phyloP scores from a whole-genome alignment of 768 basidiomycete genomes.

The Pilatotrama ljubarskyi region DNA sequence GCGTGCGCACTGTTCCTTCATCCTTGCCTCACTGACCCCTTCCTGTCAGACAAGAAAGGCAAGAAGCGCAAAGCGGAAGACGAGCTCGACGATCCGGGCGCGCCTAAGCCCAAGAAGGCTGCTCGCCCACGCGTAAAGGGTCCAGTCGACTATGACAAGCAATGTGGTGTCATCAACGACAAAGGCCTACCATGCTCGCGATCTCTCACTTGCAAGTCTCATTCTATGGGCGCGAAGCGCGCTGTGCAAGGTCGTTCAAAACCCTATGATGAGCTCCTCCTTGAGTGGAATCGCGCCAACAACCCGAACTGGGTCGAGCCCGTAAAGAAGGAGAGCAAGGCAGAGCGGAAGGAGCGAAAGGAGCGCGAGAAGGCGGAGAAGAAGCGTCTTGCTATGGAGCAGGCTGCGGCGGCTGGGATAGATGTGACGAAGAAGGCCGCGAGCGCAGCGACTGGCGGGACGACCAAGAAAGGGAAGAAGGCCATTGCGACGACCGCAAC shows the following conservation, averaged over 20 bases:
- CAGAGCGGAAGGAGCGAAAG: conserved; percentile 83
- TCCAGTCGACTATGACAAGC: conserved; percentile 86
- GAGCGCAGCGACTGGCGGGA: conserved; percentile 28
- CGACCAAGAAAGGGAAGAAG: conserved; percentile 69
- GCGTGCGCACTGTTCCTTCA: neutral
- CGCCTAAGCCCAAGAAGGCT: conserved; percentile 77
- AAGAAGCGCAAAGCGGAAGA: conserved; percentile 86
- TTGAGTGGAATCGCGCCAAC: conserved; percentile 88
- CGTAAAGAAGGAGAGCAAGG: conserved; percentile 82
- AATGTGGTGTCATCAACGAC: conserved; percentile 97
- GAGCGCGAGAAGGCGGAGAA: conserved; percentile 83
- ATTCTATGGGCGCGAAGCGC: conserved; percentile 96
- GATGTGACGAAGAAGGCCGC: conserved; percentile 47
- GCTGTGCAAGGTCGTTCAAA: conserved; percentile 85
- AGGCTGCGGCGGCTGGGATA: conserved; percentile 60
- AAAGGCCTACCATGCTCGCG: conserved; percentile 91
- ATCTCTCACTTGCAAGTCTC: conserved; percentile 96
- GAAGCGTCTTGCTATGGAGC: conserved; percentile 70
- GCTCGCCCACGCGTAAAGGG: conserved; percentile 78
- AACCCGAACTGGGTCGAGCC: conserved; percentile 90
- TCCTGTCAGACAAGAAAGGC: conserved; percentile 45
- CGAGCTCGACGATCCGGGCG: conserved; percentile 62
- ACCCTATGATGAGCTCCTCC: conserved; percentile 79
- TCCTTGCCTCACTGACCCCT: neutral
- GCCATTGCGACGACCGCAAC: conserved; percentile 41